These are phyloP conservation scores for Knoxdaviesia capensis DNA, from an alignment of 2,329 filamentous ascomycete genomes.

Conservation along the genomic window DNA sequence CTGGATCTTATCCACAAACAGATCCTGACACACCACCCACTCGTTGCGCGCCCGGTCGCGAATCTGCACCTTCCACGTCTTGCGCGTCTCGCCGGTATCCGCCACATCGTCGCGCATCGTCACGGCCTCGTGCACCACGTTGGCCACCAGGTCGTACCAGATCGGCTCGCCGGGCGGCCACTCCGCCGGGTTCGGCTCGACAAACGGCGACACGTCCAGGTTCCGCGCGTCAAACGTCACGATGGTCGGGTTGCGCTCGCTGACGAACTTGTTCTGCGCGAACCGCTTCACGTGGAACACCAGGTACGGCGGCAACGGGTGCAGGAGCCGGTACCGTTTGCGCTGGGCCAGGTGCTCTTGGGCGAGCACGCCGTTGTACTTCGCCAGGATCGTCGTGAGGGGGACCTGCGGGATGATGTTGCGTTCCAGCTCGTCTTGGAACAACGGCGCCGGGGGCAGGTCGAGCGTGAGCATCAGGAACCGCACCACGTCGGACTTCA, in stretches of 20 bases:
- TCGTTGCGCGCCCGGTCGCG: conserved; percentile 62
- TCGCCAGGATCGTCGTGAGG: conserved; percentile 62
- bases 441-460: conserved; percentile 75
- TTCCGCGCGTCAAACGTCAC: conserved; percentile 78
- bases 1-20: conserved; percentile 79
- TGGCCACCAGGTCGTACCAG: conserved; percentile 87
- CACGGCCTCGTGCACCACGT: conserved; percentile 76
- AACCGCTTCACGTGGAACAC: conserved; percentile 96
- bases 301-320: conserved; percentile 79
- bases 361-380: conserved; percentile 76
- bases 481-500: conserved; percentile 55
- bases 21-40: conserved; percentile 86
- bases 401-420: conserved; percentile 94
- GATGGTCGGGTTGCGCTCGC: conserved; percentile 91
- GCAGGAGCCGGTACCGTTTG: conserved; percentile 72
- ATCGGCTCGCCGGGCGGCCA: conserved; percentile 64
- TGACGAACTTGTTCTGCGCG: conserved; percentile 87
- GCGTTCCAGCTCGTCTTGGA: conserved; percentile 83
- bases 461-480: conserved; percentile 90
- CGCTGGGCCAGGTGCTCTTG: conserved; percentile 82
- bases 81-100: conserved; percentile 67
- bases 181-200: conserved; percentile 62
- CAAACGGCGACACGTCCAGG: conserved; percentile 76
- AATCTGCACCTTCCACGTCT: conserved; percentile 88
- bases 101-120: conserved; percentile 66